Evolutionary conservation across 2,329 filamentous ascomycete genomes (phyloP), one percentile per base, ranked within the genome.

Genomic region (Helotiales sp.): DNA sequence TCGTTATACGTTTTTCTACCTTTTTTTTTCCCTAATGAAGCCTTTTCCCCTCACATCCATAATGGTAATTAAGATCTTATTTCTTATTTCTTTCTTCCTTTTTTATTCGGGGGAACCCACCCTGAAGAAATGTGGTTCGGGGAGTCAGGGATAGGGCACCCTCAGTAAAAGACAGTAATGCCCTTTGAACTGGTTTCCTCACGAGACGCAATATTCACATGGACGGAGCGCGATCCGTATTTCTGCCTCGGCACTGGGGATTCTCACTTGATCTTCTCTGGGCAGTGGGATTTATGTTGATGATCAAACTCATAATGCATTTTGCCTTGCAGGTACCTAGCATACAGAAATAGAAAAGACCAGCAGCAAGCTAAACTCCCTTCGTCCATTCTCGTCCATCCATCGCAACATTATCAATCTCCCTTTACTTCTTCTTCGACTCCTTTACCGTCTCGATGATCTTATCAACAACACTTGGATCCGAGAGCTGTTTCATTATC

Each of bases 381-480:
- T 13, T 11, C 22, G 40, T 22, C 20, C 20, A 40, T 40, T 26
- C 54, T 55, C 54, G 26, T 24, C 13, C 32, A 17, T 40, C n/a
- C 30, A 24, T 34, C 54, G 7, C 20, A 24, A 37, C 13, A 57
- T 17, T 45, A 34, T 37, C 26, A 34, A 22, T 22, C 20, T 40
- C 30, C 30, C 10, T 52, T 52, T 71, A 75, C 66, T 75, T 75
- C 71, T 74, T 76, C 63, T 70, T 72, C 22, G 73, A 70, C 17
- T 63, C 65, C 24, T 77, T 69, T 17, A 97, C 95, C 55, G 85
- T 87, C 70, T 87, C 82, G 78, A 98, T 97, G 77, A 99, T 97
- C 83, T 90, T 95, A 57, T 91, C 89, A 28, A 99, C 95, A 26
- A 98, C 90, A 68, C 84, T 88, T 55, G 96, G 96, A 79, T 99